Evolutionary conservation across 108 stramenopile species (phyloP).

Genomic region (Pseudonitzschia multistriata): DNA sequence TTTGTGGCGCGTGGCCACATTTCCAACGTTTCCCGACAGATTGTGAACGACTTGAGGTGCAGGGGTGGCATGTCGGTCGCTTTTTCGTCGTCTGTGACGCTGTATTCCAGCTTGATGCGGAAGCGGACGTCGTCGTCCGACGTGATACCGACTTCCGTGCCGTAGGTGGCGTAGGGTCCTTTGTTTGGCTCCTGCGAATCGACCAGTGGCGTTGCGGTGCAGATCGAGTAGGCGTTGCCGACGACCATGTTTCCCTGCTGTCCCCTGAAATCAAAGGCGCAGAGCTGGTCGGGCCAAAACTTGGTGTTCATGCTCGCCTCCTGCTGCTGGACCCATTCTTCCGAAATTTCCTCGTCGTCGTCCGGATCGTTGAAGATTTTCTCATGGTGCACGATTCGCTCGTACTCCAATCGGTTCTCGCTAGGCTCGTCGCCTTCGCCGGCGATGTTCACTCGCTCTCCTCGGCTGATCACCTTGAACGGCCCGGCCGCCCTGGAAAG

Average conservation of each 20-base stretch:
- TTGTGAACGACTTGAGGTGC: conserved; percentile 66
- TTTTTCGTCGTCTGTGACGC: conserved; percentile 17
- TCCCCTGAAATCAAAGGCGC: conserved; percentile 75
- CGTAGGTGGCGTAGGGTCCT: conserved; percentile 76
- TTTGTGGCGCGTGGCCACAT: conserved; percentile 55
- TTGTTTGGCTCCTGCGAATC: conserved; percentile 32
- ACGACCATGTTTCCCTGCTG: conserved; percentile 86
- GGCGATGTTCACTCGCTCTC: conserved; percentile 36
- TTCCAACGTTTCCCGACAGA: conserved; percentile 79
- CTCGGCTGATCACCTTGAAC: conserved; percentile 57
- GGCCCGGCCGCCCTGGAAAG: conserved; percentile 40
- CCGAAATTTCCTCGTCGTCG: not conserved
- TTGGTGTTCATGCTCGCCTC: conserved; percentile 27
- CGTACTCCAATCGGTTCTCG: conserved; percentile 40
- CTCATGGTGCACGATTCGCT: conserved; percentile 71
- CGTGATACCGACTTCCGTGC: conserved; percentile 72
- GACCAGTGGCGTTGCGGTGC: conserved; percentile 46
- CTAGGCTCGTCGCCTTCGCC: not conserved
- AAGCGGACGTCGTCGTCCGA: conserved; percentile 60
- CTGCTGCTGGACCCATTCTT: conserved; percentile 21
- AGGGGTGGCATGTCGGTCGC: conserved; percentile 50
- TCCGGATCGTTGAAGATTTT: conserved; percentile 35
- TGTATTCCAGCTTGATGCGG: conserved; percentile 81
- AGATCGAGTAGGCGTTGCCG: conserved; percentile 78
- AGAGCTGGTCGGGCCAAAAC: conserved; percentile 59